Evolutionary conservation across 495 filamentous ascomycete species (phyloP).

Genomic region (Penicillium dipodomyicola): DNA sequence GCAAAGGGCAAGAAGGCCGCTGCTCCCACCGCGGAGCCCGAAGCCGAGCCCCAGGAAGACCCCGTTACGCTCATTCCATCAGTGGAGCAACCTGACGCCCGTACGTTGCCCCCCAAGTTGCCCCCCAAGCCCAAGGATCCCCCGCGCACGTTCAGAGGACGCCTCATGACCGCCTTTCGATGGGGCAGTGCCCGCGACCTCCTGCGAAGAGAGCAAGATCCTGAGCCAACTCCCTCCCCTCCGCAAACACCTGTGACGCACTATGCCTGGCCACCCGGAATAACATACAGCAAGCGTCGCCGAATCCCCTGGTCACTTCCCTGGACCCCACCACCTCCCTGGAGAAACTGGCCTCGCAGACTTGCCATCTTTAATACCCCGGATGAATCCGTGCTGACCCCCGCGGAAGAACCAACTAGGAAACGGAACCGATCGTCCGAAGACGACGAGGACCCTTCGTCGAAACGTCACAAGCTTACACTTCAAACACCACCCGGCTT

Average conservation of each 20-base stretch:
- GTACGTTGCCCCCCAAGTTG: neutral
- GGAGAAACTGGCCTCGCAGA: neutral
- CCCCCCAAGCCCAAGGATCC: neutral
- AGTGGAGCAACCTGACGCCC: conserved; percentile 1
- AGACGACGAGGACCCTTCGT: neutral
- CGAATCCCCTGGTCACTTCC: conserved; percentile 5
- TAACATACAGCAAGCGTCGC: neutral
- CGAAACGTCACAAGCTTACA: neutral
- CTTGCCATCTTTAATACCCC: neutral
- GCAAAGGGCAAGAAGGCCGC: neutral
- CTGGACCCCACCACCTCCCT: neutral
- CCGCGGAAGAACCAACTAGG: conserved; percentile 3
- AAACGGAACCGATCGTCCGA: conserved; percentile 3
- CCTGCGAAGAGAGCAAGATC: neutral
- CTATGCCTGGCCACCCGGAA: conserved; percentile 1
- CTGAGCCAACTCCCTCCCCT: neutral
- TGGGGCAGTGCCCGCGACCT: neutral
- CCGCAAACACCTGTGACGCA: neutral
- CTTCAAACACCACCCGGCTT: neutral
- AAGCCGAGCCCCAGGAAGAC: neutral
- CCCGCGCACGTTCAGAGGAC: neutral
- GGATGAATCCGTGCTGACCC: conserved; percentile 5
- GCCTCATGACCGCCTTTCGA: neutral
- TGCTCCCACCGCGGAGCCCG: neutral
- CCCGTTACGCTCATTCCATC: neutral